Evolutionary conservation across 163 green algal genomes (phyloP).

Genomic region (Chlamydomonas reinhardtii): DNA sequence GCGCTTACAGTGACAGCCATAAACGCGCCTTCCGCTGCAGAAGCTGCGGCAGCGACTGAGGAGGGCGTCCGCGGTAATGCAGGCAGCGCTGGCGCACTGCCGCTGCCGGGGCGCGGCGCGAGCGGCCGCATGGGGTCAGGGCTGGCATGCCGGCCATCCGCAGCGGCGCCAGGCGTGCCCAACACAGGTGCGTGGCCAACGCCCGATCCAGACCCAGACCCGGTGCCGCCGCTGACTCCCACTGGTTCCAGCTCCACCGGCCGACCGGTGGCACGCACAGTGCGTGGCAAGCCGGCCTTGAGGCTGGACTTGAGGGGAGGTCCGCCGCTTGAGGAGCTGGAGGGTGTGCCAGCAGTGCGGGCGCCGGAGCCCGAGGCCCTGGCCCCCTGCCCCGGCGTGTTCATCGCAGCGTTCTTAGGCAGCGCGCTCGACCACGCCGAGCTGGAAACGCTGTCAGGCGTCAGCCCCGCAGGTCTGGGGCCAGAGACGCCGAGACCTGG

Average conservation of each 20-base stretch:
- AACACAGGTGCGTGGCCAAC: neutral
- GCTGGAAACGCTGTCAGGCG: too few relatives aligned
- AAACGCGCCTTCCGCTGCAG: too few relatives aligned
- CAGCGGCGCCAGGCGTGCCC: neutral
- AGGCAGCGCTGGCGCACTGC: neutral
- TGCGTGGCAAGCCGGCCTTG: constrained; percentile 25
- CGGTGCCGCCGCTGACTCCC: neutral
- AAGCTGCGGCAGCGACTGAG: neutral
- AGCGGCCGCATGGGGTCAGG: constrained; percentile 31
- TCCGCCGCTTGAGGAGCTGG: too few relatives aligned
- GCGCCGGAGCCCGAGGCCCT: too few relatives aligned
- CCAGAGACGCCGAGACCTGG: too few relatives aligned
- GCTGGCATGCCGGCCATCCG: neutral
- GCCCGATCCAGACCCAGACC: too few relatives aligned
- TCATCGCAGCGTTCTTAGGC: too few relatives aligned
- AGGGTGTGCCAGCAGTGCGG: too few relatives aligned
- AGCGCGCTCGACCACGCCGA: too few relatives aligned
- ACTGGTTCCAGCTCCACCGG: constrained; percentile 21
- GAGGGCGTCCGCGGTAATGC: neutral
- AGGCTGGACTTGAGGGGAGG: constrained; percentile 28
- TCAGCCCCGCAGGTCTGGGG: too few relatives aligned
- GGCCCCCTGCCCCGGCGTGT: too few relatives aligned
- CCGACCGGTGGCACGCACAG: constrained; percentile 17
- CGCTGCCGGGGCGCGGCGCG: neutral
- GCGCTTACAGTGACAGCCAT: neutral